phyloP scores from a whole-genome alignment of 441 rosid species.

The Sinapis alba region DNA sequence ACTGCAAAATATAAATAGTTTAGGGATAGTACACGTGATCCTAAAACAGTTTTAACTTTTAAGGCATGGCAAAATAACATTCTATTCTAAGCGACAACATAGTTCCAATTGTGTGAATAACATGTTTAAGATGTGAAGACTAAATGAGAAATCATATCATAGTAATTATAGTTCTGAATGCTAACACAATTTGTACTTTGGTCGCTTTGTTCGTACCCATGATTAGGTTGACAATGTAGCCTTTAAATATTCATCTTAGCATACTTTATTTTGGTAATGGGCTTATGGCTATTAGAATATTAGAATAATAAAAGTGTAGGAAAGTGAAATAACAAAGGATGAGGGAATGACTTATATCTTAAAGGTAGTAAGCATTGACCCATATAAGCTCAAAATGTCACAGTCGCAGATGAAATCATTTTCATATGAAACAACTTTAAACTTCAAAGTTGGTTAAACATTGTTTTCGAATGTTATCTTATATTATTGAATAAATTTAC shows the following conservation, averaged over 20 bases:
- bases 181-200: background rate
- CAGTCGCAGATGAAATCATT: background rate
- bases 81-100: background rate
- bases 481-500: background rate
- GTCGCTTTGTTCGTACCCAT: background rate
- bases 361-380: constrained; percentile 27
- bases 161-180: background rate
- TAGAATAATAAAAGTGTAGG: constrained; percentile 18
- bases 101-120: background rate
- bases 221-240: background rate
- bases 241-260: background rate
- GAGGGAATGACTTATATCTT: constrained; percentile 13
- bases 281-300: constrained; percentile 3
- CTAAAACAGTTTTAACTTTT: background rate
- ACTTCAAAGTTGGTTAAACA: constrained; percentile 23
- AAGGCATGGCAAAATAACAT: background rate
- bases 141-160: background rate
- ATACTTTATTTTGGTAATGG: constrained; percentile 2
- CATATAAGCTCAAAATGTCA: constrained; percentile 1
- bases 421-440: background rate
- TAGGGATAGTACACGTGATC: background rate
- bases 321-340: constrained; percentile 23
- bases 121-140: background rate
- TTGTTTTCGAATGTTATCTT: constrained; percentile 25
- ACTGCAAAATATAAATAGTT: background rate